phyloP scores from a whole-genome alignment of 2,329 filamentous ascomycete genomes.

The Paramyrothecium sp. region DNA sequence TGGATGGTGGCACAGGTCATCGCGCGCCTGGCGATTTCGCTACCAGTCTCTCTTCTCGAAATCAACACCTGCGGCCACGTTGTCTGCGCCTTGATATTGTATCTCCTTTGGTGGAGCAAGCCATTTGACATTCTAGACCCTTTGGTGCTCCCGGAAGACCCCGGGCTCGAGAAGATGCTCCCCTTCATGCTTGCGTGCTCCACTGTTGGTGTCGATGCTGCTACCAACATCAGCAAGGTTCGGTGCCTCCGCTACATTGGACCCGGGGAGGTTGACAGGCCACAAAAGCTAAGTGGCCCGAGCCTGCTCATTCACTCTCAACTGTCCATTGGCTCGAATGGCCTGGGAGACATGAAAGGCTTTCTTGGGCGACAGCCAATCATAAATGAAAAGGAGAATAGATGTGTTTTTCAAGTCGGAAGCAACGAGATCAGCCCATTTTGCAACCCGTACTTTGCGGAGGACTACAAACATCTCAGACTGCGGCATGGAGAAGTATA shows the following conservation, averaged over 20 bases:
- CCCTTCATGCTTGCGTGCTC: background rate
- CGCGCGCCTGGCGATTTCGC: conserved; percentile 22
- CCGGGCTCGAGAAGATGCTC: background rate
- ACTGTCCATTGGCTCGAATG: background rate
- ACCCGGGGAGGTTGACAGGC: background rate
- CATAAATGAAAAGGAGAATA: background rate
- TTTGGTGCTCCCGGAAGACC: background rate
- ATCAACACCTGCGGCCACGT: conserved; percentile 21
- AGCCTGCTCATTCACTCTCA: background rate
- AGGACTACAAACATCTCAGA: background rate
- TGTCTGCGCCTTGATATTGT: conserved; percentile 14
- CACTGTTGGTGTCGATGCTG: background rate
- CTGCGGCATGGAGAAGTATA: conserved; percentile 2
- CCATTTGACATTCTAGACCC: conserved; percentile 1
- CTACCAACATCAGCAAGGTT: background rate
- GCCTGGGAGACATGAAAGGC: background rate
- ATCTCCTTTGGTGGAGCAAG: conserved; percentile 13
- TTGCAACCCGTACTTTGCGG: background rate
- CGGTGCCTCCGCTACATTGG: conserved; percentile 1
- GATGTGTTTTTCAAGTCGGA: background rate
- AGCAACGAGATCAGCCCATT: background rate
- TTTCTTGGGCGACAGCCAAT: background rate
- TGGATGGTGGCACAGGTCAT: conserved; percentile 37
- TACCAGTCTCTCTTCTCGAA: conserved; percentile 36
- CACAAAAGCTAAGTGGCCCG: background rate